Base-by-base conservation (phyloP, 2,329 filamentous ascomycete genomes). In the Eurotiales sp. region DNA sequence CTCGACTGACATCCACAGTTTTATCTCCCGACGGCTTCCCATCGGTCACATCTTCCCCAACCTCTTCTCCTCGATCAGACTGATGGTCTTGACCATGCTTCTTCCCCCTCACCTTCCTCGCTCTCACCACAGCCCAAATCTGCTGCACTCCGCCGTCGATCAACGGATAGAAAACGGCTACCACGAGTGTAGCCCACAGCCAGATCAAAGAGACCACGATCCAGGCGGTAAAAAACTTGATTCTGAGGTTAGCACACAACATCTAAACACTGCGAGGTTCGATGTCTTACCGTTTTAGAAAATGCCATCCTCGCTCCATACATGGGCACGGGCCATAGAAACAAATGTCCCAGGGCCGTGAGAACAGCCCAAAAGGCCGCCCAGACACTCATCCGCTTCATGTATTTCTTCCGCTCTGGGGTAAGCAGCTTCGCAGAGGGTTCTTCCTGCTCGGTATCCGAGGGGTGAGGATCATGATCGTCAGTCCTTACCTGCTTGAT, bases 171-270 rank as follows among this genome's bases (percentile, higher is more conserved):
- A 96, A 34, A 0, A 88, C 89, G 0, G 95, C 89, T 8, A 82
- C 86, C 47, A 85, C 75, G 2, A 84, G 72, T 2, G 83, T 86
- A 60, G 80, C 82, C 66, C 90, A 90, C 58, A 92, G 79, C 88
- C 88, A 93, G 39, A 91, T 76, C 51, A 93, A 87, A 11, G 85
- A 86, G 11, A 88, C 81, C 1, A 82, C 77, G 10, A 90, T 81
- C 87, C 87, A 91, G 40, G 87, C 87, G 0, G 86, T 88, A 69
- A 92, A 93, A 76, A 93, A 93, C 25, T 77, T 77, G 74, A 88
- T 87, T 67, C 78, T 83, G n/a, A n/a, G n/a, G n/a, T n/a, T n/a
- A n/a, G n/a, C n/a, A n/a, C n/a, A n/a, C n/a, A n/a, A n/a, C n/a
- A n/a, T n/a, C n/a, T n/a, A n/a, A n/a, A n/a, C n/a, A n/a, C n/a